Conservation (phyloP, 139 green algal species). For the Chlorella sp. region DNA sequence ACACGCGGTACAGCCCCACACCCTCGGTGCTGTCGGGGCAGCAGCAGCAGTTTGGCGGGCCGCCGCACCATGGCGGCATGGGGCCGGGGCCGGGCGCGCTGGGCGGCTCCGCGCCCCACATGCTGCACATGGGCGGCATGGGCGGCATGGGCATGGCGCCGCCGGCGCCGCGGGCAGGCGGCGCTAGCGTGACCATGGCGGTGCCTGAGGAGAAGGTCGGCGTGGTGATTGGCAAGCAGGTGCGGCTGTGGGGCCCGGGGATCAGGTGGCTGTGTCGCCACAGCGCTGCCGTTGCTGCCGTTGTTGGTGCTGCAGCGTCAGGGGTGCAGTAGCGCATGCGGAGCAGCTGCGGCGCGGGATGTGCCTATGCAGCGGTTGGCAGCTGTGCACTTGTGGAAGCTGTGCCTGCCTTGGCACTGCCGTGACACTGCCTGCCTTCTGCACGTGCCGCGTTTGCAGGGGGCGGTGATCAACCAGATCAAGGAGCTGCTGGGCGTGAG, state of each 20-base stretch:
- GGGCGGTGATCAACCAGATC: constrained; percentile 74
- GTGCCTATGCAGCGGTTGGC: no score
- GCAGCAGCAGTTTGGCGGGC: constrained; percentile 25
- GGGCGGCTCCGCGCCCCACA: constrained; percentile 15
- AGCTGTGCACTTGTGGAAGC: no score
- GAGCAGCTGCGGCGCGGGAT: no score
- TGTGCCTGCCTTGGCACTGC: no score
- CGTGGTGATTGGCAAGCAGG: constrained; percentile 76
- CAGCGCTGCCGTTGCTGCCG: no score
- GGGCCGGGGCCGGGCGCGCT: constrained; percentile 3
- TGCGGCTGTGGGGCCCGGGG: no score
- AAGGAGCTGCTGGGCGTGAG: constrained; percentile 70
- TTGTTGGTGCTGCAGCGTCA: no score
- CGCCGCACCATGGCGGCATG: not conserved
- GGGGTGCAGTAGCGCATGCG: no score
- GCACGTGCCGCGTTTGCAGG: not conserved
- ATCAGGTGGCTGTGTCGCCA: no score
- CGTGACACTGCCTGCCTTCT: not conserved
- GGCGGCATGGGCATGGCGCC: not conserved
- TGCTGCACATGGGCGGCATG: constrained; percentile 11
- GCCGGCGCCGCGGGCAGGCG: not conserved
- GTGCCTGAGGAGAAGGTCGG: constrained; percentile 82
- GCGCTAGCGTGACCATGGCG: constrained; percentile 60
- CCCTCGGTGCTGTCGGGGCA: no score
- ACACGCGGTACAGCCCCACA: not conserved